These are phyloP conservation scores for Eutypa lata DNA, from an alignment of 2,329 filamentous ascomycete genomes.

Conservation along the genomic window DNA sequence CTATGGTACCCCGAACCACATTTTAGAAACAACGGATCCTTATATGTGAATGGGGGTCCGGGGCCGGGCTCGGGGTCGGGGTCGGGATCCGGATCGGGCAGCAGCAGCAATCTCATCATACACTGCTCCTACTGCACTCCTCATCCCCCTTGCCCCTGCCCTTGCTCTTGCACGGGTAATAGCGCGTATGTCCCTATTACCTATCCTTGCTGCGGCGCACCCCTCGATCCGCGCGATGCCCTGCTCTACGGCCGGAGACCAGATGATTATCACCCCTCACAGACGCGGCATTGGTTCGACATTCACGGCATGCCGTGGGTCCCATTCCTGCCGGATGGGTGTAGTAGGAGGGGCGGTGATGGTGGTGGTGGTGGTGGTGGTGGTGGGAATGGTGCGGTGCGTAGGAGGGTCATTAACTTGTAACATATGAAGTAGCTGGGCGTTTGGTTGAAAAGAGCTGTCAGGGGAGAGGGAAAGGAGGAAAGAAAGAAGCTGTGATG, in stretches of 20 bases:
- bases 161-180: no score
- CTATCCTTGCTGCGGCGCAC: no score
- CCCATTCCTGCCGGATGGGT: not conserved
- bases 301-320: not conserved
- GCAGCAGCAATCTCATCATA: not conserved
- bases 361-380: not conserved
- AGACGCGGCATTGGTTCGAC: not conserved
- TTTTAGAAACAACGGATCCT: not conserved
- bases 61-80: not conserved
- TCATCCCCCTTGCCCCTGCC: no score
- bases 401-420: not conserved
- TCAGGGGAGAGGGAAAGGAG: no score
- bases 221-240: not conserved
- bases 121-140: no score
- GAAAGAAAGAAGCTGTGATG: no score
- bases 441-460: no score
- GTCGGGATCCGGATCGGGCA: not conserved
- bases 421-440: not conserved
- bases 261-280: conserved; percentile 2
- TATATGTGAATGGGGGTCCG: not conserved
- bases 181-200: no score
- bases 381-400: not conserved
- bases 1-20: no score
- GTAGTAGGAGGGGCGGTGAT: not conserved
- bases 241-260: conserved; percentile 2